A percentile compares a stretch with the other conserved stretches of the same genome.
phyloP scores from a whole-genome alignment of 2,329 filamentous ascomycete genomes.

The Pseudopyricularia javanii region DNA sequence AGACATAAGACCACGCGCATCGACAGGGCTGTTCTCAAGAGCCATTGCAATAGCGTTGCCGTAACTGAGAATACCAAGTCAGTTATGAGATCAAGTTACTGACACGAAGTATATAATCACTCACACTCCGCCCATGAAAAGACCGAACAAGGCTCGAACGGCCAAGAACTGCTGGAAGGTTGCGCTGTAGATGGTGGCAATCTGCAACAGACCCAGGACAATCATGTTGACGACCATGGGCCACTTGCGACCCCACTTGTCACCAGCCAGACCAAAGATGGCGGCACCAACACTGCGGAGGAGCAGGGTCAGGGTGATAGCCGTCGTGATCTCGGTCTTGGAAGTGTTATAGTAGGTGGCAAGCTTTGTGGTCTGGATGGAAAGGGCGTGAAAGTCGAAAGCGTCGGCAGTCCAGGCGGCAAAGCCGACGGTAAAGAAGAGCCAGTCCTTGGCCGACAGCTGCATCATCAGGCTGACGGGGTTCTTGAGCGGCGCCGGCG shows the following conservation, averaged over 20 bases:
- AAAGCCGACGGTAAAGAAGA: conserved; percentile 66
- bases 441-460: conserved; percentile 55
- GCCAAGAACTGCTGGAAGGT: conserved; percentile 64
- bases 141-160: conserved; percentile 61
- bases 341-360: conserved; percentile 32
- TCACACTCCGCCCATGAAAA: conserved; percentile 78
- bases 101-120: no score
- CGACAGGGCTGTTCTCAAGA: conserved; percentile 58
- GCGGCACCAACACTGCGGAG: conserved; percentile 43
- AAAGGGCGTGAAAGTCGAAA: conserved; percentile 73
- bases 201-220: no score
- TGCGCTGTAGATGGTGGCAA: conserved; percentile 55
- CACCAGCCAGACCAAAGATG: conserved; percentile 39
- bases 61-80: no score
- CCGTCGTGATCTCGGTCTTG: conserved; percentile 50
- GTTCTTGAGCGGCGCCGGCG: conserved; percentile 54
- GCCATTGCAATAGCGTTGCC: conserved; percentile 71
- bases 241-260: conserved; percentile 52
- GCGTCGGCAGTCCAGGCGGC: conserved; percentile 70
- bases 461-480: conserved; percentile 56
- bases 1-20: conserved; percentile 60
- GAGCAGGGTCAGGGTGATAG: conserved; percentile 52
- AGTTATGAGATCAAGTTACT: no score
- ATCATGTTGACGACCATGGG: conserved; percentile 72
- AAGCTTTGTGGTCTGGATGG: conserved; percentile 65